phyloP scores from a whole-genome alignment of 2,329 filamentous ascomycete genomes.

The Akanthomyces muscarius region DNA sequence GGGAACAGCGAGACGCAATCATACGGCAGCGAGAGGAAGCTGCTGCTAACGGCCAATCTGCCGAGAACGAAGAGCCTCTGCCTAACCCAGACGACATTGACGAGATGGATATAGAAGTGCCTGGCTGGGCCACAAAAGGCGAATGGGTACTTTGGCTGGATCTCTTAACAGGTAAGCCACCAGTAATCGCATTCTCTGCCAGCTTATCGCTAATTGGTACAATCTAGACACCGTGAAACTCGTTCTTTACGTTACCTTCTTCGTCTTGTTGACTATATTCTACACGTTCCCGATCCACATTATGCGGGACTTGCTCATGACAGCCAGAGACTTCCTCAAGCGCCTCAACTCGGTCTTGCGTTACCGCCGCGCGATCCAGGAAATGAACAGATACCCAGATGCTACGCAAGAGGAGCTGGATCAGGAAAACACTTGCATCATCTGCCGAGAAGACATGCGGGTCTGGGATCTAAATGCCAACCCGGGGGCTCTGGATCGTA shows the following conservation, averaged over 20 bases:
- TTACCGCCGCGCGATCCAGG: slow-evolving; percentile 84
- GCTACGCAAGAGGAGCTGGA: slow-evolving; percentile 81
- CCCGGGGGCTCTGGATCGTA: slow-evolving; percentile 73
- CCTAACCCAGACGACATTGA: slow-evolving; percentile 73
- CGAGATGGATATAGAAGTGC: slow-evolving; percentile 90
- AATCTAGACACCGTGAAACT: slow-evolving; percentile 83
- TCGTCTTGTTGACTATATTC: slow-evolving; percentile 86
- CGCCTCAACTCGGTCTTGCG: slow-evolving; percentile 82
- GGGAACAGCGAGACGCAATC: slow-evolving; percentile 53
- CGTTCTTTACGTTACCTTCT: slow-evolving; percentile 84
- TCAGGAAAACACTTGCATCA: slow-evolving; percentile 91
- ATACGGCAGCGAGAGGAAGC: slow-evolving; percentile 45
- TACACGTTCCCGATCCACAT: slow-evolving; percentile 97
- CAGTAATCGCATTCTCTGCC: not conserved
- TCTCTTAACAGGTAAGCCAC: slow-evolving; percentile 65
- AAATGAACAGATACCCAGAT: slow-evolving; percentile 94
- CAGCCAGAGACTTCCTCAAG: slow-evolving; percentile 85
- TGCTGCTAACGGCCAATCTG: slow-evolving; percentile 52
- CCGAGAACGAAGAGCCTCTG: slow-evolving; percentile 42
- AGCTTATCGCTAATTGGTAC: slow-evolving; percentile 20
- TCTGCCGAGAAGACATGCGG: slow-evolving; percentile 93
- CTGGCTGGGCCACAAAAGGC: slow-evolving; percentile 94
- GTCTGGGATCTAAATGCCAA: slow-evolving; percentile 60
- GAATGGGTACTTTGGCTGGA: slow-evolving; percentile 89
- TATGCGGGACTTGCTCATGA: slow-evolving; percentile 91